These are phyloP conservation scores for Hymenoscyphus albidus DNA, from an alignment of 2,329 filamentous ascomycete species.

Conservation along the genomic window DNA sequence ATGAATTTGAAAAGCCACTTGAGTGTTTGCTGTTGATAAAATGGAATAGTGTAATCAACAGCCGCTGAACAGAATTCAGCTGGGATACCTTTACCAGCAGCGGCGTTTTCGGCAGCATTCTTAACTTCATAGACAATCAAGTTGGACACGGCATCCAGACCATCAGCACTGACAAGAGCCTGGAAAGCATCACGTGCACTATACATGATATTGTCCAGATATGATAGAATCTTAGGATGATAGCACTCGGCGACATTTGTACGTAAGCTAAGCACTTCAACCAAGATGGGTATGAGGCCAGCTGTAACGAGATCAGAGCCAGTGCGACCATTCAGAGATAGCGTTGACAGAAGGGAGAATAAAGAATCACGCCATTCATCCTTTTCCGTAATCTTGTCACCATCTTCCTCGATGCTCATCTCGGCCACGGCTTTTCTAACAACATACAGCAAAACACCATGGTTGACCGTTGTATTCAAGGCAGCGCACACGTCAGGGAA, in stretches of 20 bases:
- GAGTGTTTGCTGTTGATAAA: constrained; percentile 87
- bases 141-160: constrained; percentile 86
- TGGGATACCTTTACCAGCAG: constrained; percentile 67
- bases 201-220: constrained; percentile 85
- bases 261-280: constrained; percentile 81
- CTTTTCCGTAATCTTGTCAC: constrained; percentile 59
- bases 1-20: constrained; percentile 95
- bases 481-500: constrained; percentile 80
- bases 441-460: constrained; percentile 90
- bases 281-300: constrained; percentile 82
- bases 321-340: constrained; percentile 71
- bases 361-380: constrained; percentile 90
- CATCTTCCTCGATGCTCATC: constrained; percentile 61
- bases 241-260: constrained; percentile 78
- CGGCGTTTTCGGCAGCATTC: constrained; percentile 62
- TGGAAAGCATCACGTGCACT: constrained; percentile 80
- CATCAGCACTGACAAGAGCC: constrained; percentile 74
- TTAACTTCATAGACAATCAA: constrained; percentile 77
- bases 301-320: constrained; percentile 83
- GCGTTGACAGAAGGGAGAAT: constrained; percentile 79
- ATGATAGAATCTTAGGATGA: constrained; percentile 78
- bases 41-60: constrained; percentile 91
- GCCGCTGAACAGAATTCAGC: constrained; percentile 70
- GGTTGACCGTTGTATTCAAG: constrained; percentile 93
- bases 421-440: constrained; percentile 86